phyloP scores from a whole-genome alignment of 1,139 yeast species.

The Yamadazyma kanchanaburiensis region DNA sequence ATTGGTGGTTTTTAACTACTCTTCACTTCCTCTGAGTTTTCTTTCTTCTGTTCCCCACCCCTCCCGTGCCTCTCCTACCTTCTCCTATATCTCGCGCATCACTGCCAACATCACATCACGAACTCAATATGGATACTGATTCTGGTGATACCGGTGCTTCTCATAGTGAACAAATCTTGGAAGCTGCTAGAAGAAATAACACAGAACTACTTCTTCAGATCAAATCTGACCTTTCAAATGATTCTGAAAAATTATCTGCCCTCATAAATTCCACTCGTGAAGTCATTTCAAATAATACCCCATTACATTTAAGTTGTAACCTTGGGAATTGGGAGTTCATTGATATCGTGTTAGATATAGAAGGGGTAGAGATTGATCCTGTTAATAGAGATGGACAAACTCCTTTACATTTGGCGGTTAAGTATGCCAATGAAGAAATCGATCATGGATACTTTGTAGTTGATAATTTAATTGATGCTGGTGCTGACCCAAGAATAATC shows the following conservation, averaged over 20 bases:
- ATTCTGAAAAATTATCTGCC: slow-evolving; percentile 47
- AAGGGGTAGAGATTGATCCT: slow-evolving; percentile 90
- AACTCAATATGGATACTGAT: neutral
- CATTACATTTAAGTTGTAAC: slow-evolving; percentile 78
- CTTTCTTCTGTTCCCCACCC: no score
- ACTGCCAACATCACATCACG: no score
- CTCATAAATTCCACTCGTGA: slow-evolving; percentile 72
- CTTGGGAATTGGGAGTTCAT: slow-evolving; percentile 85
- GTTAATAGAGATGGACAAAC: slow-evolving; percentile 76
- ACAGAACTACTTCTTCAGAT: slow-evolving; percentile 66
- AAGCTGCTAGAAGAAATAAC: slow-evolving; percentile 86
- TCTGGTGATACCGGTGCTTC: slow-evolving; percentile 58
- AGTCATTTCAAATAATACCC: slow-evolving; percentile 72
- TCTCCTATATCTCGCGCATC: neutral
- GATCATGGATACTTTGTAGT: slow-evolving; percentile 81
- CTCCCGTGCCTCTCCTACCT: neutral
- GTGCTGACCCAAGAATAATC: slow-evolving; percentile 69
- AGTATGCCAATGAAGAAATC: slow-evolving; percentile 71
- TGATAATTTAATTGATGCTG: slow-evolving; percentile 86
- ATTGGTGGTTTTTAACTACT: no score
- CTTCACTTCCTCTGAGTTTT: no score
- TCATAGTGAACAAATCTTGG: slow-evolving; percentile 74
- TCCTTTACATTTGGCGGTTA: slow-evolving; percentile 84
- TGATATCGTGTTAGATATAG: slow-evolving; percentile 78
- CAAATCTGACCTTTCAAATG: slow-evolving; percentile 43